phyloP scores from a whole-genome alignment of 2,329 filamentous ascomycete genomes.

The Fusarium staphyleae region DNA sequence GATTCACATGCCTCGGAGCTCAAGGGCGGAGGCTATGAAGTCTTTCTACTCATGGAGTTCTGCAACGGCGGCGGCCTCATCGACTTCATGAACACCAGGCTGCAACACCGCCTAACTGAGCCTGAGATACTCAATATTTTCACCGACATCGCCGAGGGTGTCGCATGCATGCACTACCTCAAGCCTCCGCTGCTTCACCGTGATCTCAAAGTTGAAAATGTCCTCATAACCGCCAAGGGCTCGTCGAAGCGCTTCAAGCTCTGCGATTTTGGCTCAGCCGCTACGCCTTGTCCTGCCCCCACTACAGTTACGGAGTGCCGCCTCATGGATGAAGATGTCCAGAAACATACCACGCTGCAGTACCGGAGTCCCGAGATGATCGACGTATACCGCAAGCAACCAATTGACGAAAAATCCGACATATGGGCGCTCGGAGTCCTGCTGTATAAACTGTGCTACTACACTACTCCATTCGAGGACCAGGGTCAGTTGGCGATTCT shows the following conservation, averaged over 20 bases:
- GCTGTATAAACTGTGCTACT: conserved; percentile 98
- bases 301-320: conserved; percentile 88
- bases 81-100: conserved; percentile 98
- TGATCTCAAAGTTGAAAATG: conserved; percentile 97
- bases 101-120: conserved; percentile 96
- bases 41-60: conserved; percentile 98
- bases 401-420: conserved; percentile 98
- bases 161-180: conserved; percentile 99
- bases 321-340: conserved; percentile 94
- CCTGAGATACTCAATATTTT: conserved; percentile 98
- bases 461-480: conserved; percentile 98
- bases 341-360: conserved; percentile 95
- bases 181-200: conserved; percentile 91
- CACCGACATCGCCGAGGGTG: conserved; percentile 91
- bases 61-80: conserved; percentile 95
- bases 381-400: conserved; percentile 94
- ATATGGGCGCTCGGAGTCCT: conserved; percentile 97
- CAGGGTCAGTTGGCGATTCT: conserved; percentile 97
- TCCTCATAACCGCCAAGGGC: conserved; percentile 78
- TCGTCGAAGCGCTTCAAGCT: conserved; percentile 86
- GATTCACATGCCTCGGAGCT: conserved; percentile 97
- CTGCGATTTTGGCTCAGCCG: conserved; percentile 96
- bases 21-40: conserved; percentile 92
- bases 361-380: conserved; percentile 99
- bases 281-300: conserved; percentile 82